These are phyloP conservation scores for Trichoderma pleuroti DNA, from an alignment of 2,329 filamentous ascomycete genomes.

Conservation along the genomic window DNA sequence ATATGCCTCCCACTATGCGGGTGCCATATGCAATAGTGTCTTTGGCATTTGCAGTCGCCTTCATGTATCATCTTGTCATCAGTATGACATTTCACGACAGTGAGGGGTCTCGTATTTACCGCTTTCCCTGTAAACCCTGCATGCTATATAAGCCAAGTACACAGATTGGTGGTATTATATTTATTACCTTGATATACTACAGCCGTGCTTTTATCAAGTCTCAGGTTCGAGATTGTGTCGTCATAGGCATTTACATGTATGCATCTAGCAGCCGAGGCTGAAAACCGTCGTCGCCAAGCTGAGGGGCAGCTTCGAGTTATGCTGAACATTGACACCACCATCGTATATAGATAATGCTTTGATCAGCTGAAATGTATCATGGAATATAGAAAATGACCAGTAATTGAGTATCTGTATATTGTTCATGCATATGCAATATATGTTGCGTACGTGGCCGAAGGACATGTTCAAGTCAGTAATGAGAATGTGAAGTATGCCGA, in stretches of 20 bases:
- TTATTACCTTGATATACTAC: slow-evolving; percentile 36
- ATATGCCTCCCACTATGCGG: slow-evolving; percentile 38
- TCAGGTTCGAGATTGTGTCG: slow-evolving; percentile 31
- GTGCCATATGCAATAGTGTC: slow-evolving; percentile 40
- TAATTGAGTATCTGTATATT: background rate
- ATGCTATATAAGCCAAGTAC: background rate
- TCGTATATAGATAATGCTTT: background rate
- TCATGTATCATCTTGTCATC: background rate
- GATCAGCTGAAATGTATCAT: background rate
- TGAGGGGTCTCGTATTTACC: slow-evolving; percentile 23
- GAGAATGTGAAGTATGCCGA: background rate
- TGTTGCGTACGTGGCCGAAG: background rate
- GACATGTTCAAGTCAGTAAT: background rate
- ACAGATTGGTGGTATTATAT: background rate
- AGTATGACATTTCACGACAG: background rate
- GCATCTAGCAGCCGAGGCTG: slow-evolving; percentile 25
- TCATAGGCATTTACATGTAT: slow-evolving; percentile 21
- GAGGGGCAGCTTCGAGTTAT: background rate
- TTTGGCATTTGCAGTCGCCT: slow-evolving; percentile 38
- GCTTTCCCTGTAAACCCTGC: slow-evolving; percentile 39
- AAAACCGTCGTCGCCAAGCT: background rate
- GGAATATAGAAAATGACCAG: background rate
- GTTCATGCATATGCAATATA: no score
- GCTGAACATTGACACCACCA: background rate
- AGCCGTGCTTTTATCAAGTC: slow-evolving; percentile 27